Base-by-base conservation (phyloP, 2,329 filamentous ascomycete genomes). In the Raffaelea albimanens region DNA sequence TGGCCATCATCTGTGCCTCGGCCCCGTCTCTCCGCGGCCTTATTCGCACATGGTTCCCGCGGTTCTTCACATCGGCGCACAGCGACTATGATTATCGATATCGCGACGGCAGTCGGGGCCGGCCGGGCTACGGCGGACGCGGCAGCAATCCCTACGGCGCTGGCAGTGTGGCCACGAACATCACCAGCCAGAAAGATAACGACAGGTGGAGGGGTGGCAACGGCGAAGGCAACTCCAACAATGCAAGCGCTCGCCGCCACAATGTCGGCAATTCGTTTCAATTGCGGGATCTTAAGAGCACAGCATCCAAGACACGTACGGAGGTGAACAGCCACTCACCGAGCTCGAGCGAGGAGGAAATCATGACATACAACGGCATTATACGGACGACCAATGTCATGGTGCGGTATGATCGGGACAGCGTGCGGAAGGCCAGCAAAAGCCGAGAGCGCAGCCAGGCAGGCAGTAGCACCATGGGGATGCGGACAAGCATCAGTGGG, bases 1-100 rank as follows among this genome's bases (percentile, higher is more conserved):
- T 67, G 10, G 66, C 65, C 18, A 57, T 70, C 40, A 64, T 69
- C 49, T 68, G 66, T 19, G 66, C 66, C 34, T 69, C 66, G 7
- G 67, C 65, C 1, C 67, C 67, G 5, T 62, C 66, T 0, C 52
- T 69, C 18, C 59, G 64, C 33, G 50, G 51, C 18, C 50, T 52
- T 4, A 21, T 54, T 19, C 52, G 52, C 51, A 47, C 8, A 40
- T 54, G 55, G 44, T 53, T 56, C 43, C 51, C 55, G 38, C 50
- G 48, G 38, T 55, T 53, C 43, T 50, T 57, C 50, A 54, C 45
- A 25, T 54, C 46, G 36, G 34, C 45, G 40, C 44, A 44, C 2
- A 42, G 45, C 5, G 49, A 36, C 22, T 48, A 52, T 41, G 45
- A 53, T 29, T 44, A 47, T 40, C 46, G 49, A 31, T 45, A 47